phyloP scores from a whole-genome alignment of 2,329 filamentous ascomycete species.

The Ophiosphaerella korrae region DNA sequence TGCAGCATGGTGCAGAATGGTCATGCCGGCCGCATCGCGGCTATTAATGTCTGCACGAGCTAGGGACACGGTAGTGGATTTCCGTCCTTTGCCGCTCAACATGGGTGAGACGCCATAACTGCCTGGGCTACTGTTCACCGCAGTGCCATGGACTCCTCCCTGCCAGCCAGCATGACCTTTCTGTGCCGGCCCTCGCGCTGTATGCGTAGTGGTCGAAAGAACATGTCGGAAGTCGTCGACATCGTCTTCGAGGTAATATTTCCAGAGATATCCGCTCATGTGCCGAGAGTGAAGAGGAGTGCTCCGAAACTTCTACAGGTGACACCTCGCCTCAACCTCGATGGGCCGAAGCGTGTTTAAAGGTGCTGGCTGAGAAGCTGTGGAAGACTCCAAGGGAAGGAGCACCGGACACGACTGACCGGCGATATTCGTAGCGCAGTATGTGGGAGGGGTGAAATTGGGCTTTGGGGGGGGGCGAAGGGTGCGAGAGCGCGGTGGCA shows the following conservation, averaged over 20 bases:
- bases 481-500: slow-evolving; percentile 19
- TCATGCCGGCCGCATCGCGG: slow-evolving; percentile 80
- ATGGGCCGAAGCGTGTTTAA: slow-evolving; percentile 90
- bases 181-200: slow-evolving; percentile 60
- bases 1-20: slow-evolving; percentile 81
- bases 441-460: background rate
- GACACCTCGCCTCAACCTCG: slow-evolving; percentile 90
- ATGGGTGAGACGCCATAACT: slow-evolving; percentile 54
- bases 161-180: slow-evolving; percentile 50
- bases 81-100: slow-evolving; percentile 43
- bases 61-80: slow-evolving; percentile 46
- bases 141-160: slow-evolving; percentile 31
- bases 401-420: slow-evolving; percentile 27
- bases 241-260: slow-evolving; percentile 96
- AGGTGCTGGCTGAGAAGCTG: slow-evolving; percentile 64
- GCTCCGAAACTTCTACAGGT: slow-evolving; percentile 60
- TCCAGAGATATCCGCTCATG: slow-evolving; percentile 98
- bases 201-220: slow-evolving; percentile 72
- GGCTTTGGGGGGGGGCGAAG: background rate
- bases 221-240: slow-evolving; percentile 92
- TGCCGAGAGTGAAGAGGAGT: slow-evolving; percentile 51
- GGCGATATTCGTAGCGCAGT: slow-evolving; percentile 28
- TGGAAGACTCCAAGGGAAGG: slow-evolving; percentile 47
- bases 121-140: slow-evolving; percentile 54
- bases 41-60: slow-evolving; percentile 77